Evolutionary conservation across 768 basidiomycete species (phyloP).

Genomic region (Pholiota conissans): DNA sequence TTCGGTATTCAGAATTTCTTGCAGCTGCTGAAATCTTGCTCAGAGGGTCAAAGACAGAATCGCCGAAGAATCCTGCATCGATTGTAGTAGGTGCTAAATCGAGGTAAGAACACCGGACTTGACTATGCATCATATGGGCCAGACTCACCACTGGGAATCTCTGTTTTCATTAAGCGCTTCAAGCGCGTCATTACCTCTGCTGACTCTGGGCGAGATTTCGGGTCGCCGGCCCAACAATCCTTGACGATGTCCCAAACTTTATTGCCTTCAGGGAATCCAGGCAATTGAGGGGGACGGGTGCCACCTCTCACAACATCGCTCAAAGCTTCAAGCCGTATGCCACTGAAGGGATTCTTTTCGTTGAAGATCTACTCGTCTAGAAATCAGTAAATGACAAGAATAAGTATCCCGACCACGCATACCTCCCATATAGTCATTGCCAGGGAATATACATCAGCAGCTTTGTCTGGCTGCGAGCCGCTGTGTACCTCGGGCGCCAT

Average conservation of each 20-base stretch:
- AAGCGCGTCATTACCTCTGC: background rate
- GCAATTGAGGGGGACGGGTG: background rate
- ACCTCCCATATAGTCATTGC: slow-evolving; percentile 5
- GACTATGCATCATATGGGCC: background rate
- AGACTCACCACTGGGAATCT: background rate
- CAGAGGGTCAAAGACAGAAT: background rate
- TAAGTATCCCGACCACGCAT: background rate
- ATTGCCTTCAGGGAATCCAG: background rate
- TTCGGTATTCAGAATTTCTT: background rate
- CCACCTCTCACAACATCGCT: background rate
- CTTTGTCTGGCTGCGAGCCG: slow-evolving; percentile 1
- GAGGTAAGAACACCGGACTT: background rate
- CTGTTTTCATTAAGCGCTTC: background rate
- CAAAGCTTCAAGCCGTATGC: background rate
- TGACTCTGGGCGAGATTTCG: slow-evolving; percentile 2
- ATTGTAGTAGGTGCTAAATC: background rate
- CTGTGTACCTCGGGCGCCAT: slow-evolving; percentile 2
- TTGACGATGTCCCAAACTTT: slow-evolving; percentile 1
- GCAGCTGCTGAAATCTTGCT: background rate
- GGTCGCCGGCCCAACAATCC: background rate
- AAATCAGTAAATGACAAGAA: background rate
- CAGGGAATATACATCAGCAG: slow-evolving; percentile 1
- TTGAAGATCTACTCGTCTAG: background rate
- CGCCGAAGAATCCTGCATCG: background rate
- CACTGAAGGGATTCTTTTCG: slow-evolving; percentile 2